Evolutionary conservation across 2,329 filamentous ascomycete species (phyloP).

Genomic region (Colletotrichum orbiculare): DNA sequence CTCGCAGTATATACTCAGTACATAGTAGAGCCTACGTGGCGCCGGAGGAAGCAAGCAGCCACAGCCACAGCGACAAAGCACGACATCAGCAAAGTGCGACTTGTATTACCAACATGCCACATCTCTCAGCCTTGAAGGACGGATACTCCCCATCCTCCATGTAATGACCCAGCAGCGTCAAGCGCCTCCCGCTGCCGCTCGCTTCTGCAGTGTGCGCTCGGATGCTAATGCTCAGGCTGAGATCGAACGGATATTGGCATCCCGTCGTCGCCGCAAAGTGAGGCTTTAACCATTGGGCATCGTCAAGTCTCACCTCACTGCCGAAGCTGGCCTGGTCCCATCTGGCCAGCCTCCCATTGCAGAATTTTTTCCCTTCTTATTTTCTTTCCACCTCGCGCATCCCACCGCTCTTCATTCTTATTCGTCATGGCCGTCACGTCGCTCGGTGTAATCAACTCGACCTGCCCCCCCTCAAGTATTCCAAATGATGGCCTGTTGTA

Average conservation of each 20-base stretch:
- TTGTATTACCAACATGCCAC: too few relatives aligned
- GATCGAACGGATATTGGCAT: neutral
- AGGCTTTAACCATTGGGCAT: constrained; percentile 36
- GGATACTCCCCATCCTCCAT: too few relatives aligned
- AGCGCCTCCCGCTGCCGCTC: too few relatives aligned
- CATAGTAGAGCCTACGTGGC: too few relatives aligned
- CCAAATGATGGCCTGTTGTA: constrained; percentile 27
- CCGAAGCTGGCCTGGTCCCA: constrained; percentile 16
- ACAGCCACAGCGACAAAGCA: too few relatives aligned
- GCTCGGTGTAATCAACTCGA: constrained; percentile 15
- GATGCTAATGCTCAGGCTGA: too few relatives aligned
- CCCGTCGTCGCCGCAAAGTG: constrained; percentile 20
- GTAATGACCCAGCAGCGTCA: too few relatives aligned
- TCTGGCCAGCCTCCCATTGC: constrained; percentile 4
- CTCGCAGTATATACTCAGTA: too few relatives aligned
- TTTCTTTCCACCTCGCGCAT: neutral
- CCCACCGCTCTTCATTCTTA: neutral
- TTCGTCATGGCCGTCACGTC: constrained; percentile 3
- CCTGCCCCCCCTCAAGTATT: constrained; percentile 25
- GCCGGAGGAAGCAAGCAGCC: too few relatives aligned
- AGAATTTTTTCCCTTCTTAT: neutral
- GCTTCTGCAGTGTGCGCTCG: too few relatives aligned
- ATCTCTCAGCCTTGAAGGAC: too few relatives aligned
- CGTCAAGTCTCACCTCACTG: constrained; percentile 26
- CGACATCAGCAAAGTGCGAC: too few relatives aligned